phyloP scores from a whole-genome alignment of 2,329 filamentous ascomycete species.

The Hypoxylon sp. region DNA sequence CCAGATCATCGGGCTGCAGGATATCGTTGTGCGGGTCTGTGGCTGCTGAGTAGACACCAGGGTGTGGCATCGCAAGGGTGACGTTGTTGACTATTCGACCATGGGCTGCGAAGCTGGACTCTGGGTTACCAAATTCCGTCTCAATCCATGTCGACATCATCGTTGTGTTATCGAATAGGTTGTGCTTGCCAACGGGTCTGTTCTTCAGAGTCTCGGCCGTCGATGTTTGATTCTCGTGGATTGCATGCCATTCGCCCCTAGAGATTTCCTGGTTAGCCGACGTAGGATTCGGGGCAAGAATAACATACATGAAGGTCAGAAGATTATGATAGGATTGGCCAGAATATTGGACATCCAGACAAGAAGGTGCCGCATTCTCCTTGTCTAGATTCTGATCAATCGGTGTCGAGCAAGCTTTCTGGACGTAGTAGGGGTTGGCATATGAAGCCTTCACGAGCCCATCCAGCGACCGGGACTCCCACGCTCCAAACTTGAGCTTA shows the following conservation, averaged over 20 bases:
- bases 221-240: slow-evolving; percentile 61
- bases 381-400: slow-evolving; percentile 63
- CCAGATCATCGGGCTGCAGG: slow-evolving; percentile 76
- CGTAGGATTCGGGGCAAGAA: not conserved
- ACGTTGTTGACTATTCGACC: slow-evolving; percentile 80
- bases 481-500: slow-evolving; percentile 73
- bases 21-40: slow-evolving; percentile 74
- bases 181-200: slow-evolving; percentile 73
- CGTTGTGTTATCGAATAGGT: slow-evolving; percentile 81
- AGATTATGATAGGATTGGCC: slow-evolving; percentile 81
- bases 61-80: slow-evolving; percentile 82
- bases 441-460: slow-evolving; percentile 74
- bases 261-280: slow-evolving; percentile 49
- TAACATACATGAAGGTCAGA: slow-evolving; percentile 67
- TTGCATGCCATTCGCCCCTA: slow-evolving; percentile 66
- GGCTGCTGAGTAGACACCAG: slow-evolving; percentile 75
- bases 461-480: slow-evolving; percentile 64
- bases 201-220: slow-evolving; percentile 58
- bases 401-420: slow-evolving; percentile 72
- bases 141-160: slow-evolving; percentile 79
- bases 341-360: slow-evolving; percentile 77
- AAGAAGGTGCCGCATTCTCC: slow-evolving; percentile 65
- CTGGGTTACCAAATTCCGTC: slow-evolving; percentile 66
- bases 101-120: slow-evolving; percentile 63
- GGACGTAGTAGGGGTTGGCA: slow-evolving; percentile 72